Percentiles rank a stretch among this genome's conserved stretches.
Conservation (phyloP, 2,329 filamentous ascomycete genomes). For the Didymosphaeria variabile region DNA sequence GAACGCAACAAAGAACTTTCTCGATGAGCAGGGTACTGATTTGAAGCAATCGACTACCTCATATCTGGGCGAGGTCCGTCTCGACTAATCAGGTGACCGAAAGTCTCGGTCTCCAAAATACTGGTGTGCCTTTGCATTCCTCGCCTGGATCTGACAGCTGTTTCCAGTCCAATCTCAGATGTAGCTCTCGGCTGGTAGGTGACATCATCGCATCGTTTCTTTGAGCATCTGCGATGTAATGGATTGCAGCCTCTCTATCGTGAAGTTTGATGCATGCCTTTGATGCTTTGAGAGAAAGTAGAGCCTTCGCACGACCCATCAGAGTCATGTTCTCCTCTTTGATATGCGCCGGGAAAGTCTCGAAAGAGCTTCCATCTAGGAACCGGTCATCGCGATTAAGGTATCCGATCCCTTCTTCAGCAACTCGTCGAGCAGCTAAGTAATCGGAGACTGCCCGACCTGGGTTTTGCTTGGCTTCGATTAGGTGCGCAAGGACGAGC, state of each 20-base stretch:
- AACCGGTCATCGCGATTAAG: conserved; percentile 13
- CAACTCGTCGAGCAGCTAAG: conserved; percentile 13
- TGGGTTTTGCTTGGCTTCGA: conserved; percentile 14
- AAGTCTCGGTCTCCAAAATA: neutral
- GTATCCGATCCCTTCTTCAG: conserved; percentile 20
- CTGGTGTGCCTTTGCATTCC: neutral
- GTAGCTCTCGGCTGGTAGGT: neutral
- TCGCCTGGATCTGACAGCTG: neutral
- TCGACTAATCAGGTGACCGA: too few relatives aligned
- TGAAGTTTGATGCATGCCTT: conserved; percentile 18
- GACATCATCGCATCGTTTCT: neutral
- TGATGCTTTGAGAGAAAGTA: conserved; percentile 17
- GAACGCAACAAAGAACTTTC: conserved; percentile 17
- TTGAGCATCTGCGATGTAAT: conserved; percentile 11
- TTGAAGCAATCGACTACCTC: neutral
- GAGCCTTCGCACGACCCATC: conserved; percentile 2
- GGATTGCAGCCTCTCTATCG: conserved; percentile 10
- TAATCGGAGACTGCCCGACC: conserved; percentile 2
- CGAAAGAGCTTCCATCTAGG: neutral
- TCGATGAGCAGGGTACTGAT: neutral
- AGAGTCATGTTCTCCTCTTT: conserved; percentile 1
- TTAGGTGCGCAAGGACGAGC: conserved; percentile 6
- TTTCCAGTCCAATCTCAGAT: conserved; percentile 6
- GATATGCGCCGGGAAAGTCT: neutral
- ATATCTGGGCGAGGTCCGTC: too few relatives aligned